phyloP scores from a whole-genome alignment of 2,329 filamentous ascomycete species.

The Venturia effusa region DNA sequence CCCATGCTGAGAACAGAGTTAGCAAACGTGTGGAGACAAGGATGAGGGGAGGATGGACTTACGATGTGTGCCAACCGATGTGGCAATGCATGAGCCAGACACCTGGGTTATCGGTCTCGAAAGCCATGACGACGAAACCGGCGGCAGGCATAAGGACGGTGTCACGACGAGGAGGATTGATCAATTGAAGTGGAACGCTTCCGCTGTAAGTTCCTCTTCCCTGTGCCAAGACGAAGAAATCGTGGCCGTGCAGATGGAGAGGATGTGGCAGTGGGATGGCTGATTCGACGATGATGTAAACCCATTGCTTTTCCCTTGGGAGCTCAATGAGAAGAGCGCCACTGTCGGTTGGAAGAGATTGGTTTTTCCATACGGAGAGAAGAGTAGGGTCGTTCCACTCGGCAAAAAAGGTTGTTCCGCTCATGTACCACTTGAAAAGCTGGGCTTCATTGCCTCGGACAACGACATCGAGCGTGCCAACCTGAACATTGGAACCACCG shows the following conservation, averaged over 20 bases:
- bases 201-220: conserved; percentile 18
- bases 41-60: not conserved
- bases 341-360: conserved; percentile 22
- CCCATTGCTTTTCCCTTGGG: not conserved
- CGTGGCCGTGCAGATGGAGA: conserved; percentile 12
- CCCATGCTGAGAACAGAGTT: conserved; percentile 3
- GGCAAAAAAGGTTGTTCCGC: conserved; percentile 27
- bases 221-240: conserved; percentile 18
- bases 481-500: conserved; percentile 15
- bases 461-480: conserved; percentile 21
- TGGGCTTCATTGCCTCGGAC: conserved; percentile 21
- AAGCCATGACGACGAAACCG: conserved; percentile 25
- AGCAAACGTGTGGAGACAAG: not conserved
- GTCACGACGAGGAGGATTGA: conserved; percentile 24
- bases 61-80: conserved; percentile 19
- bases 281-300: conserved; percentile 12
- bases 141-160: conserved; percentile 21
- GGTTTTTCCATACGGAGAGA: conserved; percentile 23
- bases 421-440: conserved; percentile 31
- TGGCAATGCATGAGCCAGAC: conserved; percentile 29
- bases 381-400: conserved; percentile 31
- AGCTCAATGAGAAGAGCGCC: conserved; percentile 19
- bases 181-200: conserved; percentile 16
- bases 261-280: conserved; percentile 12
- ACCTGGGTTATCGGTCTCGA: conserved; percentile 26